Percentiles rank a stretch among this genome's conserved stretches.
These are phyloP conservation scores for Niebla homalea DNA, from an alignment of 495 filamentous ascomycete genomes.

Conservation along the genomic window DNA sequence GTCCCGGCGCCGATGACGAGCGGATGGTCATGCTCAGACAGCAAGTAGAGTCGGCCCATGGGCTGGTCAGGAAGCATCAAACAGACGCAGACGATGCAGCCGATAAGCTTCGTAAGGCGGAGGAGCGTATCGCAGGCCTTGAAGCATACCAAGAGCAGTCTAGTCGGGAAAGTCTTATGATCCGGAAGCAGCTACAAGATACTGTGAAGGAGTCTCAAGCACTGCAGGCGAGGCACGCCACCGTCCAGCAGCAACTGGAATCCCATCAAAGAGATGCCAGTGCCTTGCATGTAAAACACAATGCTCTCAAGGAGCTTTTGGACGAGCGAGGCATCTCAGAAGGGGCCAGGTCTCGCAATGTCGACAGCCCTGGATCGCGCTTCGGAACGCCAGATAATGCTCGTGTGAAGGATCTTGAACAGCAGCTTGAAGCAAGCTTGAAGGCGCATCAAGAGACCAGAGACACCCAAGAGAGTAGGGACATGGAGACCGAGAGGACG, in stretches of 20 bases:
- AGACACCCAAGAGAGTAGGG: conserved; percentile 55
- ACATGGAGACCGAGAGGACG: conserved; percentile 68
- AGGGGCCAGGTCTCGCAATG: conserved; percentile 39
- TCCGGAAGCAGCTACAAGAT: conserved; percentile 77
- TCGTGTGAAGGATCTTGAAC: conserved; percentile 79
- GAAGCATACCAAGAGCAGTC: conserved; percentile 96
- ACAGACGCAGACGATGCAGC: conserved; percentile 76
- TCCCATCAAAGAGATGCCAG: conserved; percentile 79
- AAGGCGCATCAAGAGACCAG: conserved; percentile 77
- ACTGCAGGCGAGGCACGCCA: conserved; percentile 60
- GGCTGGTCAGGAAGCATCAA: conserved; percentile 73
- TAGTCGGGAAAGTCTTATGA: conserved; percentile 76
- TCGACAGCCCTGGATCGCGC: conserved; percentile 59
- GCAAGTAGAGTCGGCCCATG: conserved; percentile 65
- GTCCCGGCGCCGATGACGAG: conserved; percentile 49
- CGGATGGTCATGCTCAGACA: conserved; percentile 64
- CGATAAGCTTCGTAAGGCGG: conserved; percentile 80
- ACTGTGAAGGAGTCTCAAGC: conserved; percentile 67
- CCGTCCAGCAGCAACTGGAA: conserved; percentile 64
- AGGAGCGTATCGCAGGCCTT: conserved; percentile 89
- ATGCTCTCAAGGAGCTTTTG: conserved; percentile 82
- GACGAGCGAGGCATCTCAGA: conserved; percentile 67
- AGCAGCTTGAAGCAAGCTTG: conserved; percentile 65
- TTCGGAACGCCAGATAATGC: conserved; percentile 66
- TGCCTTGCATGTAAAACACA: conserved; percentile 79